These are phyloP conservation scores for Lodderomyces oxycetoniae DNA, from an alignment of 1,139 yeast genomes.

Conservation along the genomic window DNA sequence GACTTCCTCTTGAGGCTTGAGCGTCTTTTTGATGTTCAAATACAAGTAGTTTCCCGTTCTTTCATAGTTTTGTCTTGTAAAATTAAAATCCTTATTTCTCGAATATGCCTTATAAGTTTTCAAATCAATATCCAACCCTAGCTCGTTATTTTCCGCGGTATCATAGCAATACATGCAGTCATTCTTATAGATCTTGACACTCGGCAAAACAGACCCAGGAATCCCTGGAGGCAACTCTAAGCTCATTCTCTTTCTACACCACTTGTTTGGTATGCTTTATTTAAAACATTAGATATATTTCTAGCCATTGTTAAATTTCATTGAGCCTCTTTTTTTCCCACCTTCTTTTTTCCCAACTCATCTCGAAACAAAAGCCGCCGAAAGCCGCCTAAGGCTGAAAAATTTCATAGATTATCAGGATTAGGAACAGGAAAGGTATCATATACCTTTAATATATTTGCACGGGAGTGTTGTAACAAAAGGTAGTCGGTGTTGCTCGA, in stretches of 20 bases:
- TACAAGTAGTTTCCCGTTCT: conserved; percentile 50
- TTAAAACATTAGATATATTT: no score
- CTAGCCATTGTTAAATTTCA: no score
- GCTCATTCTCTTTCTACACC: no score
- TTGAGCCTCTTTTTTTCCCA: no score
- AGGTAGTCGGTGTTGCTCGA: no score
- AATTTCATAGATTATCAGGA: no score
- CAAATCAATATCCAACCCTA: conserved; percentile 73
- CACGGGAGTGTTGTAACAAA: no score
- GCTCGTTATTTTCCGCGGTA: conserved; percentile 53
- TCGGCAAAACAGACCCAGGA: conserved; percentile 17
- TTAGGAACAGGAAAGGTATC: no score
- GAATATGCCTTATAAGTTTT: conserved; percentile 64
- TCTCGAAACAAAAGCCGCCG: no score
- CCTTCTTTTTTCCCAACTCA: no score
- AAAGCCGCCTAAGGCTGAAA: background rate
- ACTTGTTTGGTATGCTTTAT: conserved; percentile 7
- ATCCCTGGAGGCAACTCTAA: conserved; percentile 22
- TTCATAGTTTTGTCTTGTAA: conserved; percentile 51
- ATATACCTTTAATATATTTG: no score
- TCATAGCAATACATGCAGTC: conserved; percentile 82
- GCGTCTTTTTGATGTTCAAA: conserved; percentile 50
- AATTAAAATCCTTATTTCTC: conserved; percentile 38
- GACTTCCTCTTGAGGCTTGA: conserved; percentile 35
- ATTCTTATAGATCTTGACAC: conserved; percentile 59